Percentiles rank a stretch among this genome's conserved stretches.
Conservation (phyloP, 208 protist species). For the Leishmania aethiopica region DNA sequence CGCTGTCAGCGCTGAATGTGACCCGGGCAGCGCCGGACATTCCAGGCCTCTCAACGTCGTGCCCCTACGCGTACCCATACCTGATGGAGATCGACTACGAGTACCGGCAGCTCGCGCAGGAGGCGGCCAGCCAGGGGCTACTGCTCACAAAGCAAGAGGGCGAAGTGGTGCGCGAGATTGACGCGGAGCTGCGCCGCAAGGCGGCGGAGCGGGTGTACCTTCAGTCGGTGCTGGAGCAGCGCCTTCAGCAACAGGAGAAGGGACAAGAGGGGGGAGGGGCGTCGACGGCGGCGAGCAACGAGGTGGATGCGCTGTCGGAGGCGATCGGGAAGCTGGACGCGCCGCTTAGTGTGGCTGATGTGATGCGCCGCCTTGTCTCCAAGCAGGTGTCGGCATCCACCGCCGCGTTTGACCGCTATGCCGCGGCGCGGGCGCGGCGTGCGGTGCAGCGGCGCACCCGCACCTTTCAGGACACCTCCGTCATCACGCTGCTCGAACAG, state of each 20-base stretch:
- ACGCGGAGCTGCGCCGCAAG: slow-evolving; percentile 36
- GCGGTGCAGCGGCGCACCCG: slow-evolving; percentile 32
- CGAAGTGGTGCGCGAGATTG: slow-evolving; percentile 50
- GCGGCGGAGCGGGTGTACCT: slow-evolving; percentile 26
- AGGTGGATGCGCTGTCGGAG: slow-evolving; percentile 15
- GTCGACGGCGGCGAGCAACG: neutral
- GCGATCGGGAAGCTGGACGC: slow-evolving; percentile 21
- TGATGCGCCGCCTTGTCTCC: slow-evolving; percentile 18
- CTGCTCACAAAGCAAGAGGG: slow-evolving; percentile 52
- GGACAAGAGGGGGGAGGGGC: neutral
- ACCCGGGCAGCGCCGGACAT: slow-evolving; percentile 5
- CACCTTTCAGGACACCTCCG: slow-evolving; percentile 27
- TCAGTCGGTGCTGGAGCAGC: slow-evolving; percentile 18
- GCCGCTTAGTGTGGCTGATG: slow-evolving; percentile 6
- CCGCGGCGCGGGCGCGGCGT: slow-evolving; percentile 10
- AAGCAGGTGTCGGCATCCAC: slow-evolving; percentile 15
- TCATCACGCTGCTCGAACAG: slow-evolving; percentile 25
- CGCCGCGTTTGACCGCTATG: slow-evolving; percentile 22
- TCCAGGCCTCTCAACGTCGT: slow-evolving; percentile 14
- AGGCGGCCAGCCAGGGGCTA: slow-evolving; percentile 38
- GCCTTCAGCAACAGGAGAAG: slow-evolving; percentile 3
- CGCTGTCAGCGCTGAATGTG: slow-evolving; percentile 21
- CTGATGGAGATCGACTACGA: slow-evolving; percentile 62
- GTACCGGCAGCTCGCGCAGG: slow-evolving; percentile 43
- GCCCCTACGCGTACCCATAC: slow-evolving; percentile 45